A percentile compares a stretch with the other conserved stretches of the same genome.
These are phyloP conservation scores for Boechera retrofracta DNA, from an alignment of 345 rosid genomes.

Conservation along the genomic window DNA sequence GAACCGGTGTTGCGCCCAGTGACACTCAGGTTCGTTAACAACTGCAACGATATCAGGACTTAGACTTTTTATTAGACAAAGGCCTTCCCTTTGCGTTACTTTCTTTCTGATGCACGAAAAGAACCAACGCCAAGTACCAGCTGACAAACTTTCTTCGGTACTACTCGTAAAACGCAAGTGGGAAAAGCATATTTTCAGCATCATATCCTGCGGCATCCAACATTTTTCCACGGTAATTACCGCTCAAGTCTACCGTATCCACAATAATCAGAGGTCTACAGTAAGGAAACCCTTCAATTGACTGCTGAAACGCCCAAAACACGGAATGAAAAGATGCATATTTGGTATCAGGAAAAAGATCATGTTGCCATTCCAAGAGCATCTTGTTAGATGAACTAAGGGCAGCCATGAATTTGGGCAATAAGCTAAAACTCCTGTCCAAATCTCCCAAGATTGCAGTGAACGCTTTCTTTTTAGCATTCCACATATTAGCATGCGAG, in stretches of 20 bases:
- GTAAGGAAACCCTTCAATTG: conserved; percentile 4
- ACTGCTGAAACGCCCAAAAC: conserved; percentile 33
- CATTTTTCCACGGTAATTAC: neutral
- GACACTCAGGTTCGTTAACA: conserved; percentile 24
- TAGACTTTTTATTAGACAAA: conserved; percentile 11
- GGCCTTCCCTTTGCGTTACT: conserved; percentile 11
- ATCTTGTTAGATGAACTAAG: conserved; percentile 4
- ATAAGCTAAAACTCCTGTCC: conserved; percentile 15
- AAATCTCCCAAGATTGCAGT: conserved; percentile 11
- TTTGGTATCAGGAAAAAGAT: neutral
- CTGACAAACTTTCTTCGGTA: conserved; percentile 7
- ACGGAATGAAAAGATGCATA: neutral
- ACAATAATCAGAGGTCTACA: neutral
- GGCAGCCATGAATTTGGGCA: conserved; percentile 29
- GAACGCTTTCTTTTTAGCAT: conserved; percentile 13
- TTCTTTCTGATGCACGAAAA: conserved; percentile 16
- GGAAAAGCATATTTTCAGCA: neutral
- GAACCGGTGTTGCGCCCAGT: conserved; percentile 25
- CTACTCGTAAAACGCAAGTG: conserved; percentile 18
- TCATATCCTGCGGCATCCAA: neutral
- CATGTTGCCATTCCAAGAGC: conserved; percentile 9
- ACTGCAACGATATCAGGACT: neutral
- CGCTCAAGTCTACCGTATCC: neutral
- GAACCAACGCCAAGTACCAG: conserved; percentile 28
- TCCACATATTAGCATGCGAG: neutral